These are phyloP conservation scores for Scutellaria barbata DNA, from an alignment of 257 asterid genomes.

Conservation along the genomic window DNA sequence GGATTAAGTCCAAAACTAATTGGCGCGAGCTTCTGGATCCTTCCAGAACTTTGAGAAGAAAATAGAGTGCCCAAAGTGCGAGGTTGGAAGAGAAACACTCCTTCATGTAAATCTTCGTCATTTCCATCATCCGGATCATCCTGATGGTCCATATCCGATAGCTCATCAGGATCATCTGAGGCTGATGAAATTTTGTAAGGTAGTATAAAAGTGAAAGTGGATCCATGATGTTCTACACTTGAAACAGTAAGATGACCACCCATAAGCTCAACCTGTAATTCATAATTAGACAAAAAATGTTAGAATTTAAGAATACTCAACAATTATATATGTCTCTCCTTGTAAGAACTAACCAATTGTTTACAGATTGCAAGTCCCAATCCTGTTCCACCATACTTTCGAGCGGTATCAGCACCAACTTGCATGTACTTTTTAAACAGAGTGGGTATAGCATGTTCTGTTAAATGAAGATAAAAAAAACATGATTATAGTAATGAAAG, in stretches of 20 bases:
- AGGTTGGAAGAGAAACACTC: conserved; percentile 74
- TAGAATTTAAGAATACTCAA: not conserved
- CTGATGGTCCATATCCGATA: conserved; percentile 57
- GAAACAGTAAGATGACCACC: conserved; percentile 85
- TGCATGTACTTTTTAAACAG: conserved; percentile 95
- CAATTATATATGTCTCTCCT: not conserved
- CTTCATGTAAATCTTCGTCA: conserved; percentile 68
- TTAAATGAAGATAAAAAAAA: conserved; percentile 11
- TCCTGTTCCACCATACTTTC: conserved; percentile 96
- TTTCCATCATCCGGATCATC: conserved; percentile 46
- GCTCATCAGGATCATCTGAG: conserved; percentile 72
- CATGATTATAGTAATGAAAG: not conserved
- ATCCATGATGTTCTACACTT: conserved; percentile 69
- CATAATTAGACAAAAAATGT: conserved; percentile 4
- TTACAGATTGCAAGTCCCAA: conserved; percentile 91
- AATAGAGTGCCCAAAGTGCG: conserved; percentile 70
- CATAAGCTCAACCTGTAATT: conserved; percentile 88
- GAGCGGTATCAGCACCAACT: conserved; percentile 87
- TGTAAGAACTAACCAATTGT: conserved; percentile 60
- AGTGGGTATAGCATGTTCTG: conserved; percentile 75
- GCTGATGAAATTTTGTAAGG: conserved; percentile 71
- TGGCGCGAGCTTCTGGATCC: conserved; percentile 58
- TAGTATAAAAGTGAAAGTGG: conserved; percentile 76
- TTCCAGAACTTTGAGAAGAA: conserved; percentile 61
- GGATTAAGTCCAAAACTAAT: conserved; percentile 40